Conservation (phyloP, 495 filamentous ascomycete species). For the Bacidia gigantensis region DNA sequence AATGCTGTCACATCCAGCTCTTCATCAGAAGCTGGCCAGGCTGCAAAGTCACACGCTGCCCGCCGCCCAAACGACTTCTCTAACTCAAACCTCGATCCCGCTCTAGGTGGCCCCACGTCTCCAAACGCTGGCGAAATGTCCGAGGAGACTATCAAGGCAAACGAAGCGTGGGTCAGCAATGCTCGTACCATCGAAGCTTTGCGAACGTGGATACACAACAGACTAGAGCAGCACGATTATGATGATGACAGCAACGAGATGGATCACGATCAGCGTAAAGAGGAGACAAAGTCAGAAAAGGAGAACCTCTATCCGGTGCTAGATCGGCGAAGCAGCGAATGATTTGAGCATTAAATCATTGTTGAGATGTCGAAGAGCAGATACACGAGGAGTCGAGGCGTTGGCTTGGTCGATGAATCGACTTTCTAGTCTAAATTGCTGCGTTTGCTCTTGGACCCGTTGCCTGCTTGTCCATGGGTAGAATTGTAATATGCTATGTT, state of each 20-base stretch:
- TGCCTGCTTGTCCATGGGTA: too few species aligned
- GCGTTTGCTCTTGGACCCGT: too few species aligned
- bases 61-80: constrained; percentile 28
- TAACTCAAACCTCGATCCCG: constrained; percentile 39
- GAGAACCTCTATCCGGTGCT: constrained; percentile 10
- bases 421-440: too few species aligned
- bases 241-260: constrained; percentile 19
- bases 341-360: background rate
- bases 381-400: background rate
- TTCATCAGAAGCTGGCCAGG: constrained; percentile 29
- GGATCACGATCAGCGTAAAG: background rate
- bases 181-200: constrained; percentile 67
- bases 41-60: constrained; percentile 27
- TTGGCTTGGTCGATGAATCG: too few species aligned
- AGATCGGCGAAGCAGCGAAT: background rate
- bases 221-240: constrained; percentile 51
- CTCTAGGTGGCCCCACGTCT: constrained; percentile 27
- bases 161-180: constrained; percentile 74
- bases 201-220: constrained; percentile 49
- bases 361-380: too few species aligned
- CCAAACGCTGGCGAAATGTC: constrained; percentile 30
- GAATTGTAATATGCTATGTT: too few species aligned
- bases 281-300: constrained; percentile 5
- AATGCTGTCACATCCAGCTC: constrained; percentile 19
- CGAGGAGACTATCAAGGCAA: constrained; percentile 33